phyloP scores from a whole-genome alignment of 2,329 filamentous ascomycete species.

The Hymenoscyphus fraxineus region DNA sequence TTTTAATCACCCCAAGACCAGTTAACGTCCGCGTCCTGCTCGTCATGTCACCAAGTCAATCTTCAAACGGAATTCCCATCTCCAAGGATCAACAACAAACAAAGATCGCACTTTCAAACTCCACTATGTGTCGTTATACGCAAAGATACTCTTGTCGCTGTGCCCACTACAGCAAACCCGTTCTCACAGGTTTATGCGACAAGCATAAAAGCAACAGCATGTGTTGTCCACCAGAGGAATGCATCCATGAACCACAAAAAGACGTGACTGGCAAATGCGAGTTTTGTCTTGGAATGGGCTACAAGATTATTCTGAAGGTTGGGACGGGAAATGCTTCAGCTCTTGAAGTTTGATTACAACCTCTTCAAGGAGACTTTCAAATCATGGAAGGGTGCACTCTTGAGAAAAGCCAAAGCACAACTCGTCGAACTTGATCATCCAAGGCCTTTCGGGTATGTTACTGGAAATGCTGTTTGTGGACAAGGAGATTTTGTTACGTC shows the following conservation, averaged over 20 bases:
- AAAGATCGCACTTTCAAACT: not conserved
- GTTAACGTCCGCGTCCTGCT: not conserved
- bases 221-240: slow-evolving; percentile 1
- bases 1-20: not conserved
- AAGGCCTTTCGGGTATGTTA: not conserved
- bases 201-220: not conserved
- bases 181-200: not conserved
- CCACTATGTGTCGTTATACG: not conserved
- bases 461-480: not conserved
- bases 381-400: not conserved
- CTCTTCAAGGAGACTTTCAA: not conserved
- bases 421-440: too few relatives aligned
- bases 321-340: not conserved
- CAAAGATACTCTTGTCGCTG: not conserved
- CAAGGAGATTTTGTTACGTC: not conserved
- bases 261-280: not conserved
- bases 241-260: not conserved
- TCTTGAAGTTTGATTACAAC: not conserved
- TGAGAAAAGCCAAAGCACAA: not conserved
- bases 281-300: not conserved
- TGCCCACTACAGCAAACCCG: not conserved
- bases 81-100: not conserved
- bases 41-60: not conserved
- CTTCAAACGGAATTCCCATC: not conserved
- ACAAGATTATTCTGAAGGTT: not conserved